Percentiles rank a stretch among this genome's conserved stretches.
Conservation (phyloP, 768 basidiomycete genomes). For the Boletus reticulatus region DNA sequence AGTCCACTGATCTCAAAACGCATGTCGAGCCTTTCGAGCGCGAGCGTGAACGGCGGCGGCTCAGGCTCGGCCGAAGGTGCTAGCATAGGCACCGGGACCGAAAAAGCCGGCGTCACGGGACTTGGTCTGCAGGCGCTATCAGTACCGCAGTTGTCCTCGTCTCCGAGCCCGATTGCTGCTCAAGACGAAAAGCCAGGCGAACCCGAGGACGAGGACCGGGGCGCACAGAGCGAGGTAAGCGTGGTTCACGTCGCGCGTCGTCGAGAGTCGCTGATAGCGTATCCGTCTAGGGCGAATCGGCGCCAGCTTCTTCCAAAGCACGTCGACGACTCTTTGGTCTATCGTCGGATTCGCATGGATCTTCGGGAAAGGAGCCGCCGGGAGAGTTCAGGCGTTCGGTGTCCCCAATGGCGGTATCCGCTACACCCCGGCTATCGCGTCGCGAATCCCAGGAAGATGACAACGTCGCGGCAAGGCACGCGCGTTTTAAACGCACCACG, state of each 20-base stretch:
- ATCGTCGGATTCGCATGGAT: constrained; percentile 38
- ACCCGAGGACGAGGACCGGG: constrained; percentile 47
- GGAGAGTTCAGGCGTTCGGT: constrained; percentile 25
- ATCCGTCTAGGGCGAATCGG: constrained; percentile 48
- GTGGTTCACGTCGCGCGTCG: background rate
- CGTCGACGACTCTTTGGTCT: constrained; percentile 63
- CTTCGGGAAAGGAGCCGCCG: constrained; percentile 27
- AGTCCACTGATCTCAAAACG: constrained; percentile 22
- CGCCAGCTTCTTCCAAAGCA: constrained; percentile 31
- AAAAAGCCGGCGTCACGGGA: constrained; percentile 23
- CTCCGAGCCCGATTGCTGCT: constrained; percentile 56
- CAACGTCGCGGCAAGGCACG: constrained; percentile 30
- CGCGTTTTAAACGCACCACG: constrained; percentile 48
- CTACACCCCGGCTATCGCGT: constrained; percentile 16
- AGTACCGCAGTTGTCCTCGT: constrained; percentile 51
- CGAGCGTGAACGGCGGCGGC: constrained; percentile 25
- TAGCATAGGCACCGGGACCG: constrained; percentile 16
- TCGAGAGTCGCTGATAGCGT: background rate
- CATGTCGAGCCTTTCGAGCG: constrained; percentile 27
- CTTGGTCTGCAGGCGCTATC: constrained; percentile 33
- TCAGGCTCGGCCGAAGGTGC: constrained; percentile 24
- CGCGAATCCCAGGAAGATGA: constrained; percentile 26
- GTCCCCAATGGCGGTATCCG: constrained; percentile 22
- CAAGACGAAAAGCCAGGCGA: constrained; percentile 34
- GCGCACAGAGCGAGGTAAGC: constrained; percentile 68